phyloP scores from a whole-genome alignment of 441 rosid species.

The Gossypium davidsonii region DNA sequence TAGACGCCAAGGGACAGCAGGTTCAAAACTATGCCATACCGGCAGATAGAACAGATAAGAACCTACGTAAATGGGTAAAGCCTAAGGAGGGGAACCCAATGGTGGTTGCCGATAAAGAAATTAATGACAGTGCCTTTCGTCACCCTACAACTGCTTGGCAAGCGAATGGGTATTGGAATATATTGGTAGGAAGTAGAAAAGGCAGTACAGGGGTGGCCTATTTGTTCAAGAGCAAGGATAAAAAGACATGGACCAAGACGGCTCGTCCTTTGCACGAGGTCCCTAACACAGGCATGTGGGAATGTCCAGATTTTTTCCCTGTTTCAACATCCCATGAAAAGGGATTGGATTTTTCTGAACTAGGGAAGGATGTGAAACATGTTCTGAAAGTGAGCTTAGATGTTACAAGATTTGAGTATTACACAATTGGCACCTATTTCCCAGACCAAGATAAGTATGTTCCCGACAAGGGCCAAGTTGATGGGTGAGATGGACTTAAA shows the following conservation, averaged over 20 bases:
- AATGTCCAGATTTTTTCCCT: conserved; percentile 82
- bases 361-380: conserved; percentile 33
- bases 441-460: conserved; percentile 33
- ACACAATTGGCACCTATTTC: conserved; percentile 57
- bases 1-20: conserved; percentile 39
- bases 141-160: conserved; percentile 92
- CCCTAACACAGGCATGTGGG: conserved; percentile 59
- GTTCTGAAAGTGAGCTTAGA: conserved; percentile 76
- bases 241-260: conserved; percentile 55
- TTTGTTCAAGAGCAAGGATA: conserved; percentile 59
- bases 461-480: conserved; percentile 45
- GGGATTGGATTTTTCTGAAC: conserved; percentile 48
- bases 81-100: conserved; percentile 63
- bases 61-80: conserved; percentile 65
- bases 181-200: conserved; percentile 44
- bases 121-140: conserved; percentile 71
- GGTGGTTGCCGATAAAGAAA: conserved; percentile 26
- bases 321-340: conserved; percentile 28
- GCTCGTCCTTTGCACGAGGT: conserved; percentile 53
- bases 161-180: conserved; percentile 49
- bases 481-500: conserved; percentile 78
- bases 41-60: conserved; percentile 55
- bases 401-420: conserved; percentile 62
- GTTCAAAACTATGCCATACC: conserved; percentile 70
- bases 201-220: conserved; percentile 50